Conservation (phyloP, 2,329 filamentous ascomycete genomes). For the Pseudogymnoascus sp. region DNA sequence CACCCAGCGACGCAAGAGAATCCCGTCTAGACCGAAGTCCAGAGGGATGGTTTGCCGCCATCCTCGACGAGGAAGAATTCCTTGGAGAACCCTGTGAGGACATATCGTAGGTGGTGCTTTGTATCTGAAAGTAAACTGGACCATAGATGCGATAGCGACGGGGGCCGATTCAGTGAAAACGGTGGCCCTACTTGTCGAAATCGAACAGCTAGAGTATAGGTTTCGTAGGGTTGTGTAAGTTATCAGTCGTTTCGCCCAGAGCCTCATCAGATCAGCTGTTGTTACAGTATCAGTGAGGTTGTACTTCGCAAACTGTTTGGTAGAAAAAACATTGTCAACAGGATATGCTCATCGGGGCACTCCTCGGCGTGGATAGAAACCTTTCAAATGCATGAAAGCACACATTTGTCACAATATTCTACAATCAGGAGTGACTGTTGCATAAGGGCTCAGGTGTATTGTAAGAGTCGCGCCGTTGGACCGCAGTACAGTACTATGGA, state of each 20-base stretch:
- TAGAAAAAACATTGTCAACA: slow-evolving; percentile 4
- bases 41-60: slow-evolving; percentile 18
- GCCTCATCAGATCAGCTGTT: background rate
- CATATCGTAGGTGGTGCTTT: slow-evolving; percentile 19
- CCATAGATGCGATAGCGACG: background rate
- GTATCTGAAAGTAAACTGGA: background rate
- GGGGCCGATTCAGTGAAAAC: background rate
- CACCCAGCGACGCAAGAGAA: slow-evolving; percentile 42
- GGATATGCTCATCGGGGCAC: slow-evolving; percentile 4
- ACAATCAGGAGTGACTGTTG: background rate
- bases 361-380: background rate
- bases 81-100: slow-evolving; percentile 25
- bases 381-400: slow-evolving; percentile 4
- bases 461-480: background rate
- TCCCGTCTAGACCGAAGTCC: slow-evolving; percentile 31
- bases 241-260: background rate
- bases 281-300: background rate
- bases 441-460: background rate
- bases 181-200: background rate
- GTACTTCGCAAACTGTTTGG: background rate
- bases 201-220: background rate
- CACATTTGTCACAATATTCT: background rate
- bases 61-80: slow-evolving; percentile 17
- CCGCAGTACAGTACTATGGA: background rate
- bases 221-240: background rate